Percentiles rank a stretch among this genome's conserved stretches.
phyloP scores from a whole-genome alignment of 441 rosid genomes.

The Gossypium aridum region DNA sequence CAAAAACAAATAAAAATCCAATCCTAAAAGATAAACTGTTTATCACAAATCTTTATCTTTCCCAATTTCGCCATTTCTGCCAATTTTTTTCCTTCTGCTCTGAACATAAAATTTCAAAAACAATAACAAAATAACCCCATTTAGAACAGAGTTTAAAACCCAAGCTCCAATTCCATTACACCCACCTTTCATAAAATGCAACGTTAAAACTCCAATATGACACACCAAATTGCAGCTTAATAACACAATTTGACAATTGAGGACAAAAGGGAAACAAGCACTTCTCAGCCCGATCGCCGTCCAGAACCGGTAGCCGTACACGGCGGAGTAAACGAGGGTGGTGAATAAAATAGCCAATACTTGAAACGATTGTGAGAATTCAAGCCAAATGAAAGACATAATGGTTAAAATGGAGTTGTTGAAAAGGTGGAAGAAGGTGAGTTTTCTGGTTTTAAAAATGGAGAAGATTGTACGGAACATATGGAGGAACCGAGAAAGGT shows the following conservation, averaged over 20 bases:
- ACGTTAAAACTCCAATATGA: slow-evolving; percentile 59
- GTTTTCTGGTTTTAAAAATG: slow-evolving; percentile 37
- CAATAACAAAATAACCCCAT: slow-evolving; percentile 48
- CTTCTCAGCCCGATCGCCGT: slow-evolving; percentile 66
- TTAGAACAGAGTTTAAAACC: slow-evolving; percentile 61
- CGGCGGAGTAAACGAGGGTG: slow-evolving; percentile 55
- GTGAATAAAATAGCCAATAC: slow-evolving; percentile 63
- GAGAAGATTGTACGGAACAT: slow-evolving; percentile 59
- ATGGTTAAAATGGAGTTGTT: slow-evolving; percentile 47
- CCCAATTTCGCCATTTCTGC: background rate
- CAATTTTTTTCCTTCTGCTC: slow-evolving; percentile 10
- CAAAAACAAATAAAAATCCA: too few relatives aligned
- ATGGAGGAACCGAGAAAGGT: slow-evolving; percentile 74
- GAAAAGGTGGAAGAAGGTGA: slow-evolving; percentile 53
- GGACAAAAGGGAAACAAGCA: slow-evolving; percentile 60
- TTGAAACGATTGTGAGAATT: slow-evolving; percentile 81
- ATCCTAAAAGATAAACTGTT: background rate
- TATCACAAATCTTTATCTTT: background rate
- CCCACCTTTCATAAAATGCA: slow-evolving; percentile 78
- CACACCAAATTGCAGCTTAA: slow-evolving; percentile 64
- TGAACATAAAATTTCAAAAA: slow-evolving; percentile 59
- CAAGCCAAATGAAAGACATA: slow-evolving; percentile 77
- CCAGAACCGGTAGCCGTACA: slow-evolving; percentile 85
- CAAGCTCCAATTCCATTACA: slow-evolving; percentile 93
- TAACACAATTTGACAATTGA: slow-evolving; percentile 56